Percentiles rank a stretch among this genome's conserved stretches.
These are phyloP conservation scores for Leccinum glutinopallens DNA, from an alignment of 1,284 basidiomycete genomes.

Conservation along the genomic window DNA sequence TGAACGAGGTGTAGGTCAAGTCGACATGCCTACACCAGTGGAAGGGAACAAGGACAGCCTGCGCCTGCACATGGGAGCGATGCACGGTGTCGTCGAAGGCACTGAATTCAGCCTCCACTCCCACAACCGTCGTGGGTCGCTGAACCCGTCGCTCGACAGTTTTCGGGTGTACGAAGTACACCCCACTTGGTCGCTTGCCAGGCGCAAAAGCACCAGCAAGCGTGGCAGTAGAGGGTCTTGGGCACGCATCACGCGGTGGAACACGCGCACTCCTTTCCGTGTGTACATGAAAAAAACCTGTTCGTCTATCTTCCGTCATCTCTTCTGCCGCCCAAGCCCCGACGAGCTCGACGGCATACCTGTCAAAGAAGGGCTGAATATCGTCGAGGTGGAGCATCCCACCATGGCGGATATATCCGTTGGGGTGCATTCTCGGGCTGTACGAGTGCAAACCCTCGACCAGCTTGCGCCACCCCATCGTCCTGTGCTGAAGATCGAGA, in stretches of 20 bases:
- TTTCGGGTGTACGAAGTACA: slow-evolving; percentile 53
- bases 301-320: slow-evolving; percentile 41
- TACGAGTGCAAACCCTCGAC: slow-evolving; percentile 44
- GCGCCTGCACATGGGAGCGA: slow-evolving; percentile 55
- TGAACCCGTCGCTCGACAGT: slow-evolving; percentile 54
- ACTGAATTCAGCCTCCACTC: slow-evolving; percentile 60
- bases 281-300: slow-evolving; percentile 44
- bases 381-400: slow-evolving; percentile 39
- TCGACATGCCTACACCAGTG: slow-evolving; percentile 31
- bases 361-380: slow-evolving; percentile 36
- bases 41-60: slow-evolving; percentile 42
- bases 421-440: slow-evolving; percentile 36
- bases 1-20: too few species aligned
- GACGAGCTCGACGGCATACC: slow-evolving; percentile 30
- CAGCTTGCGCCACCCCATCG: slow-evolving; percentile 35
- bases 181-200: slow-evolving; percentile 58
- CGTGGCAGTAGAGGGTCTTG: slow-evolving; percentile 46
- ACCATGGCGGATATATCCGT: slow-evolving; percentile 45
- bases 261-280: slow-evolving; percentile 51
- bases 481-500: slow-evolving; percentile 39
- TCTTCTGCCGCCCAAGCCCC: slow-evolving; percentile 37
- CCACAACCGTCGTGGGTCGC: slow-evolving; percentile 58
- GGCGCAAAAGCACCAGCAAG: slow-evolving; percentile 39
- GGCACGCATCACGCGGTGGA: slow-evolving; percentile 60
- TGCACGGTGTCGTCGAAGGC: slow-evolving; percentile 61